phyloP scores from a whole-genome alignment of 495 filamentous ascomycete genomes.

The Achaetomiella virescens region DNA sequence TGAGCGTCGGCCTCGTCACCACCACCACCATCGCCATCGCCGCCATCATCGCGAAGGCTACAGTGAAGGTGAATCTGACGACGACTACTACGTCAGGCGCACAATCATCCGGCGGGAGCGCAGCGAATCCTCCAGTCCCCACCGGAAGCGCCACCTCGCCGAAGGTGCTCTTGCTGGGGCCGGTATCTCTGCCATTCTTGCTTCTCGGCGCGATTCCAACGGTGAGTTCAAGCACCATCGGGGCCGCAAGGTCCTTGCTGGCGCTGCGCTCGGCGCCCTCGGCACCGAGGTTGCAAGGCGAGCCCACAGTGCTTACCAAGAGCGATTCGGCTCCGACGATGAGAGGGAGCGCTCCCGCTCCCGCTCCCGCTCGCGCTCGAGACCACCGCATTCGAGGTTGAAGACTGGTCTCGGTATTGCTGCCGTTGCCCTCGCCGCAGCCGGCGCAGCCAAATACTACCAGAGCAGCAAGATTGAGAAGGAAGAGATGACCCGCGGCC shows the following conservation, averaged over 20 bases:
- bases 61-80: slow-evolving; percentile 49
- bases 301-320: slow-evolving; percentile 64
- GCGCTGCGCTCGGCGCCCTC: slow-evolving; percentile 73
- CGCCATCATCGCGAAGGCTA: slow-evolving; percentile 28
- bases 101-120: slow-evolving; percentile 45
- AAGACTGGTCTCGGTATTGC: slow-evolving; percentile 71
- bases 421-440: slow-evolving; percentile 67
- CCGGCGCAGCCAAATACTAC: slow-evolving; percentile 72
- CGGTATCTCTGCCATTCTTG: slow-evolving; percentile 66
- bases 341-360: slow-evolving; percentile 48
- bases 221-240: slow-evolving; percentile 54
- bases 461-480: slow-evolving; percentile 61
- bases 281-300: slow-evolving; percentile 74
- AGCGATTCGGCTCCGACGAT: slow-evolving; percentile 49
- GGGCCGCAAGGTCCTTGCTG: slow-evolving; percentile 69
- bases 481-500: slow-evolving; percentile 59
- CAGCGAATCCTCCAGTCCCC: slow-evolving; percentile 32
- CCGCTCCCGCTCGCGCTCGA: slow-evolving; percentile 45
- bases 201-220: slow-evolving; percentile 58
- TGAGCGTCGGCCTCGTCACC: slow-evolving; percentile 32
- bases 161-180: slow-evolving; percentile 79
- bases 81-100: slow-evolving; percentile 40
- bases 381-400: slow-evolving; percentile 45
- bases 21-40: slow-evolving; percentile 27
- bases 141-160: slow-evolving; percentile 74